phyloP scores from a whole-genome alignment of 1,284 basidiomycete genomes.

The Ustilago shanxiensis region DNA sequence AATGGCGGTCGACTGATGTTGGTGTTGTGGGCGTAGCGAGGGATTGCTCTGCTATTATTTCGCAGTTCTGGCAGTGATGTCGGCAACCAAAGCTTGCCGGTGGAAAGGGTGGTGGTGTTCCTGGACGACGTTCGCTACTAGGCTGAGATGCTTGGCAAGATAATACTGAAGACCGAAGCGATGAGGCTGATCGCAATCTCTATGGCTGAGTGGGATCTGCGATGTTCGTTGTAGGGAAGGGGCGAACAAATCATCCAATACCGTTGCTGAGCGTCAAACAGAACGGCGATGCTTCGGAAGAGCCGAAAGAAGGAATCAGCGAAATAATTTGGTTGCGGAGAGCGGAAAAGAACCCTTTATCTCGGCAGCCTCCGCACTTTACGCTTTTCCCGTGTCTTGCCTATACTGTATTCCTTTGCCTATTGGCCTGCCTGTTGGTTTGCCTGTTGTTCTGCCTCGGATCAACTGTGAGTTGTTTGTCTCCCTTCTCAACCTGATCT shows the following conservation, averaged over 20 bases:
- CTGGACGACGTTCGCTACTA: background rate
- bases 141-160: background rate
- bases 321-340: background rate
- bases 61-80: background rate
- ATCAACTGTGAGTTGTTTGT: background rate
- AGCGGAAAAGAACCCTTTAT: background rate
- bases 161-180: no score
- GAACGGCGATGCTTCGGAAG: background rate
- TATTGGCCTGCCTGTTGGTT: no score
- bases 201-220: no score
- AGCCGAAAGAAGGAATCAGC: background rate
- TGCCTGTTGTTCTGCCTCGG: no score
- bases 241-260: no score
- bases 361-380: conserved; percentile 2
- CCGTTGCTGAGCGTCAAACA: no score
- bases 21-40: background rate
- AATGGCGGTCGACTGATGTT: background rate
- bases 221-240: no score
- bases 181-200: no score
- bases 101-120: background rate
- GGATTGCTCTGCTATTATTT: background rate
- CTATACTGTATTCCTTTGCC: no score
- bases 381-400: background rate
- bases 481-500: background rate
- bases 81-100: no score